Conservation (phyloP, 2,329 filamentous ascomycete genomes). For the Phaeomoniella chlamydospora region DNA sequence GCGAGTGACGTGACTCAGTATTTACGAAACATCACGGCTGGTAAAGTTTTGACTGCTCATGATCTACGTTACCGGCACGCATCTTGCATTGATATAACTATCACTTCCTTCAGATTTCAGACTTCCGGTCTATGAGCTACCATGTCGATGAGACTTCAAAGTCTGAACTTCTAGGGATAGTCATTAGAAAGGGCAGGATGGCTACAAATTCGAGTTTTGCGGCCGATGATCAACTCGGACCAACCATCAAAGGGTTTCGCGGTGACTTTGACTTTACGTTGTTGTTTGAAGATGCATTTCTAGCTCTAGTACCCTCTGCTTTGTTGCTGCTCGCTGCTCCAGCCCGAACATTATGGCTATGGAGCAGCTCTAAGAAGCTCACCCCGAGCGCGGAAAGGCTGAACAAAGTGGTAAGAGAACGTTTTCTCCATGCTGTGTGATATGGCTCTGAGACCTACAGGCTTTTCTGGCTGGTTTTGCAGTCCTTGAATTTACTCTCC, state of each 20-base stretch:
- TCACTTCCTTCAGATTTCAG: too few species aligned
- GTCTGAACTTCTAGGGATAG: too few species aligned
- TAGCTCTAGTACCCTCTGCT: conserved; percentile 20
- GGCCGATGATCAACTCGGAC: neutral
- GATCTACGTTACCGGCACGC: too few species aligned
- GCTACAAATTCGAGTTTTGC: neutral
- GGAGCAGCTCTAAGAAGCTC: conserved; percentile 8
- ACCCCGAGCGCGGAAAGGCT: conserved; percentile 6
- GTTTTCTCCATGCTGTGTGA: too few species aligned
- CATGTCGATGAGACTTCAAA: too few species aligned
- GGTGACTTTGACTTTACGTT: conserved; percentile 29
- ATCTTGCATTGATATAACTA: too few species aligned
- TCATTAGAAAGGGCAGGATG: too few species aligned
- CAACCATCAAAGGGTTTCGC: conserved; percentile 6
- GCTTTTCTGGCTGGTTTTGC: conserved; percentile 12
- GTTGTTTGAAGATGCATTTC: conserved; percentile 29
- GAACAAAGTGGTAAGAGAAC: conserved; percentile 8
- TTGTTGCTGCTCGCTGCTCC: conserved; percentile 20
- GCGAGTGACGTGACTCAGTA: too few species aligned
- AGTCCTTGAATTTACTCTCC: conserved; percentile 21
- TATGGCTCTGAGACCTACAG: too few species aligned
- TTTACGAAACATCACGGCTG: too few species aligned
- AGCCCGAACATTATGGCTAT: conserved; percentile 20
- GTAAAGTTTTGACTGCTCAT: too few species aligned
- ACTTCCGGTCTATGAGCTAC: too few species aligned